Evolutionary conservation across 441 rosid species (phyloP), one percentile per base, ranked within the genome.

Genomic region (Pelargonium fulgidum): DNA sequence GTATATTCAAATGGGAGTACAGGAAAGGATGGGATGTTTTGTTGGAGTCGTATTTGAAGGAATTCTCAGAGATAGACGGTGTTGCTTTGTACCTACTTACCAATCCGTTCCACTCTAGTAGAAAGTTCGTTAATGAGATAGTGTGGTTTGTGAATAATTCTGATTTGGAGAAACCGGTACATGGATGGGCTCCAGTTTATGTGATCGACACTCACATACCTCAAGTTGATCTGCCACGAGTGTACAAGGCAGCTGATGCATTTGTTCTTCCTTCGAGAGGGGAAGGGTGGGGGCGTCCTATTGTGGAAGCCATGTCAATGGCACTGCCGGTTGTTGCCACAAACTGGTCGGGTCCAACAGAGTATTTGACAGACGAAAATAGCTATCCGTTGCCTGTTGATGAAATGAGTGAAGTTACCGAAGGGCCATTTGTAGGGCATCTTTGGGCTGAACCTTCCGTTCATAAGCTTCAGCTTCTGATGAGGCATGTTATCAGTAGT

Each of bases 281-380:
- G 12, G 96, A 92, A 80, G 95, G 95, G 3, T 92, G 96, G 95
- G 95, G 89, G 48, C 79, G 93, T 72, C 96, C 92, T 0, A 68
- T 85, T 14, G 90, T 85, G 66, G 98, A 90, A 81, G 98, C 95
- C 33, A 92, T 90, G 98, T 85, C 98, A 3, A 92, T 92, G 95
- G 78, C 89, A 56, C 85, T 88, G 74, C 96, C 93, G 0, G 92
- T 88, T 69, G 90, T 90, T 26, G 77, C 88, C 1, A 87, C 98
- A 0, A 87, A 92, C 75, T 92, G 95, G 96, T 87, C 96, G 1
- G 95, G 98, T 8, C 92, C 93, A 4, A 76, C 83, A 0, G 95
- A 90, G 81, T 92, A 88, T 79, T 70, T 88, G 77, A 90, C 92
- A 0, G 85, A 77, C 20, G 76, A 72, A 80, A 92, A 90, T 33